These are phyloP conservation scores for Candida patagonica DNA, from an alignment of 805 yeast genomes.

Conservation along the genomic window DNA sequence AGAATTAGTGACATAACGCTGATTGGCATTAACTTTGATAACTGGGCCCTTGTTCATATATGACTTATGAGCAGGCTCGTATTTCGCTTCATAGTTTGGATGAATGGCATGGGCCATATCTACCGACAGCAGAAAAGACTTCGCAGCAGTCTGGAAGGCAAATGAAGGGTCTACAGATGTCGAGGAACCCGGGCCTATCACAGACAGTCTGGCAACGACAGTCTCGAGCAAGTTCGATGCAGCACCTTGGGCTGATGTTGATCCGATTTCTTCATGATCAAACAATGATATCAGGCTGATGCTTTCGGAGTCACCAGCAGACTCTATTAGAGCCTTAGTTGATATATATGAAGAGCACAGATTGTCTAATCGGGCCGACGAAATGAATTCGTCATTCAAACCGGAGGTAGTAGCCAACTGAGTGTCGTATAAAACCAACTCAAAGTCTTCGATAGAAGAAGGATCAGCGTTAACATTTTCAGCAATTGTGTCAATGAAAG, in stretches of 20 bases:
- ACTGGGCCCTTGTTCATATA: conserved; percentile 84
- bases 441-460: conserved; percentile 78
- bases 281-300: conserved; percentile 72
- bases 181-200: conserved; percentile 30
- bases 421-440: conserved; percentile 74
- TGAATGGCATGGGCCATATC: conserved; percentile 98
- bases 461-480: conserved; percentile 44
- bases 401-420: conserved; percentile 84
- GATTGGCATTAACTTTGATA: conserved; percentile 87
- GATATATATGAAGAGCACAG: conserved; percentile 82
- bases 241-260: conserved; percentile 93
- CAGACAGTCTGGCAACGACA: conserved; percentile 52
- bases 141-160: conserved; percentile 27
- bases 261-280: conserved; percentile 96
- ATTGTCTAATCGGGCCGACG: conserved; percentile 87
- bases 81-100: conserved; percentile 73
- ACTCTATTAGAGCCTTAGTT: conserved; percentile 54
- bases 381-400: conserved; percentile 78
- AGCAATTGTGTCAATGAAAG: conserved; percentile 62
- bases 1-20: conserved; percentile 89
- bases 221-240: conserved; percentile 85
- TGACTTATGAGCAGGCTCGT: conserved; percentile 76
- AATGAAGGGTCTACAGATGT: conserved; percentile 15
- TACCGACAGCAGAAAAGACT: conserved; percentile 81
- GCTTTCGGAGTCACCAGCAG: conserved; percentile 36